These are phyloP conservation scores for Cucurbita ficifolia DNA, from an alignment of 306 rosid genomes.

Conservation along the genomic window DNA sequence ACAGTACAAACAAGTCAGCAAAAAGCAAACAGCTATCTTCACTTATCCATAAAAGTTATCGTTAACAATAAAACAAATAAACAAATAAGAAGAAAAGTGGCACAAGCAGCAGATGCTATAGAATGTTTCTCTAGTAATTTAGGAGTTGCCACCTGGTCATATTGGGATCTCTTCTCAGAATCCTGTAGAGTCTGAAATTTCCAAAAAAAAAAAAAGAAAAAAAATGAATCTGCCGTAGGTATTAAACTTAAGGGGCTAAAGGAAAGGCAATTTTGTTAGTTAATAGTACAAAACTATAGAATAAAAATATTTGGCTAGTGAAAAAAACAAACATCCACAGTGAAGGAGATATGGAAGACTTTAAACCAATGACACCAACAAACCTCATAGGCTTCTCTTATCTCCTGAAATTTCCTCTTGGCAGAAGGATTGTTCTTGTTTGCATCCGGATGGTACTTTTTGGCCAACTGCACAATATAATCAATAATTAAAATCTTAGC, in stretches of 20 bases:
- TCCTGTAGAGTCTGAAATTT: slow-evolving; percentile 66
- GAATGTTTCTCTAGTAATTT: background rate
- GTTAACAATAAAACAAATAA: background rate
- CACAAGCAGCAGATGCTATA: background rate
- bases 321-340: background rate
- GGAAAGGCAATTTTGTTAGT: no score
- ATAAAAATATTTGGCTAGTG: no score
- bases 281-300: no score
- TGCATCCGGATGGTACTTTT: slow-evolving; percentile 90
- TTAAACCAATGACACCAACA: slow-evolving; percentile 7
- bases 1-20: slow-evolving; percentile 8
- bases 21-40: background rate
- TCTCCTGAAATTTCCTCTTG: slow-evolving; percentile 79
- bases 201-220: background rate
- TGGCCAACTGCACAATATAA: slow-evolving; percentile 55
- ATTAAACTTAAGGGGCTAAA: no score
- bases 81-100: slow-evolving; percentile 3
- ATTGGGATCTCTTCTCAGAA: slow-evolving; percentile 57
- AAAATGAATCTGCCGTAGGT: background rate
- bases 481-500: background rate
- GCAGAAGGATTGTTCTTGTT: slow-evolving; percentile 70
- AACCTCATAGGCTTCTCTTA: slow-evolving; percentile 96
- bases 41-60: background rate
- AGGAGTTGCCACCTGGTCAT: slow-evolving; percentile 39
- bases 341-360: background rate